Percentiles rank a stretch among this genome's conserved stretches.
Evolutionary conservation across 208 protist genomes (phyloP).

Genomic region (Wallacemonas sp.): DNA sequence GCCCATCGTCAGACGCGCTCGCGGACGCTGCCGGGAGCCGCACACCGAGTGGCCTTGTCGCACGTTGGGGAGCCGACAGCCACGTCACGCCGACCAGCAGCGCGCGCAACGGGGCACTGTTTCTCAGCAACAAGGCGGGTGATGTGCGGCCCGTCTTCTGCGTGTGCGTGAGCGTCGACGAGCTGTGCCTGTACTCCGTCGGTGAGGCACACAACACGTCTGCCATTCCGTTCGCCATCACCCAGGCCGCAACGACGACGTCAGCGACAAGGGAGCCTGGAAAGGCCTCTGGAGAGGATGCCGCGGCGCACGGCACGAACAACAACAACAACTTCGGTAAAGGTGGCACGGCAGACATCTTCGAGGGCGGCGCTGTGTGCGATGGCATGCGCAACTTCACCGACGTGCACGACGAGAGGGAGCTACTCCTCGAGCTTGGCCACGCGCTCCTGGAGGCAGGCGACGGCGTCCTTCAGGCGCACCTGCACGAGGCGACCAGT

Average conservation of each 20-base stretch:
- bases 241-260: neutral
- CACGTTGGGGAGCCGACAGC: too few relatives aligned
- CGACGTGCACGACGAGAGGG: conserved; percentile 10
- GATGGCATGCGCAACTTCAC: conserved; percentile 13
- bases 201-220: conserved; percentile 40
- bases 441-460: conserved; percentile 22
- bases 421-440: conserved; percentile 38
- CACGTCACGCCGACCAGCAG: too few relatives aligned
- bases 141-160: conserved; percentile 40
- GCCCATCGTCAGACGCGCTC: neutral
- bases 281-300: neutral
- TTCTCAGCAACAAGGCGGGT: conserved; percentile 6
- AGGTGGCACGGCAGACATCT: conserved; percentile 6
- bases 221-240: conserved; percentile 1
- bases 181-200: conserved; percentile 70
- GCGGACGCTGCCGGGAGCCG: neutral
- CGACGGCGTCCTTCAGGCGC: neutral
- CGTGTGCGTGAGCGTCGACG: conserved; percentile 74
- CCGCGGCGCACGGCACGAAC: neutral
- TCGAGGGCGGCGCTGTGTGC: conserved; percentile 10
- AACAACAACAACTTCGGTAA: neutral
- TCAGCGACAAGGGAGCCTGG: neutral
- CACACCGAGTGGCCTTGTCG: neutral
- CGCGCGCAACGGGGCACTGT: conserved; percentile 6
- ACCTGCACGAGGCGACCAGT: neutral